Evolutionary conservation across 1,139 yeast species (phyloP), one percentile per base, ranked within the genome.

Genomic region (Sugiyamaella japonica): DNA sequence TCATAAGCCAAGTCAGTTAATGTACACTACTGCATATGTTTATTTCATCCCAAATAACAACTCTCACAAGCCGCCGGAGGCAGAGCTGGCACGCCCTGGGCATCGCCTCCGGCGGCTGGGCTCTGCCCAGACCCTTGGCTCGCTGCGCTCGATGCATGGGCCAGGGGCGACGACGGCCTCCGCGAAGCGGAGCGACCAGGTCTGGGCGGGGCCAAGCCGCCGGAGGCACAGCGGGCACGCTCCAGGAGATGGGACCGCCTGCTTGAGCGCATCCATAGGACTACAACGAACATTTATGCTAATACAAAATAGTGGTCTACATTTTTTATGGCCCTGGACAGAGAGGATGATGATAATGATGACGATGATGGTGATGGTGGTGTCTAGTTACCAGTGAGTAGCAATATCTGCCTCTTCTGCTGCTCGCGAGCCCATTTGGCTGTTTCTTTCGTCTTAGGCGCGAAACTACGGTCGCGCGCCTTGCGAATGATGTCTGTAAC

Each of bases 371-470:
- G 29, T 7, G 10, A 7, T 15, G 31, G n/a, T n/a, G n/a, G n/a
- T n/a, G n/a, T n/a, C 13, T 29, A 40, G 32, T 23, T 38, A 23
- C 44, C 44, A 10, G 44, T 40, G 15, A 40, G 28, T 20, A 37
- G 10, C 15, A 37, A 23, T 28, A 50, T 42, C 52, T 62, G 65
- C 44, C 48, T 53, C 73, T 83, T 84, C 69, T 84, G 90, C 72
- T 85, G 96, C 65, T 88, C 96, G 64, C 95, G 82, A 10, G 98
- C 97, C 97, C 98, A 93, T 73, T 91, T 83, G 13, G 97, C 97
- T 28, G 96, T 89, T 66, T 87, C 95, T 68, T 82, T 83, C 9
- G 97, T 89, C 55, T 79, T 75, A 60, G 80, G 80, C 46, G 83
- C 77, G 67, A 85, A 88, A 38, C 75, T 65, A 57, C 79, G 78